Conservation (phyloP, 116 monocot genomes). For the Posidonia oceanica region DNA sequence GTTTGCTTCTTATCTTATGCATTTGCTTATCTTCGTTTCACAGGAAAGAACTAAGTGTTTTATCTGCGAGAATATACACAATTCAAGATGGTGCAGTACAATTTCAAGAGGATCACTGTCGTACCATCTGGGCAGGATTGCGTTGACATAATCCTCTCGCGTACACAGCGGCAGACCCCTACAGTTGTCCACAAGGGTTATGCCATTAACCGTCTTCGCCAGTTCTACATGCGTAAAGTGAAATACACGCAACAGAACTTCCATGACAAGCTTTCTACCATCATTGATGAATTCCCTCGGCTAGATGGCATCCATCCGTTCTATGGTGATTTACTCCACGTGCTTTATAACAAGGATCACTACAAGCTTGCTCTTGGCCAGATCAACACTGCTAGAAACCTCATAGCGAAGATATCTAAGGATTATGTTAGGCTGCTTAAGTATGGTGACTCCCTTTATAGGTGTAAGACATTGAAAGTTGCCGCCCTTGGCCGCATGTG, state of each 20-base stretch:
- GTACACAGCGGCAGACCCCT: slow-evolving; percentile 66
- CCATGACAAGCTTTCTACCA: slow-evolving; percentile 49
- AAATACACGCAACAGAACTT: slow-evolving; percentile 56
- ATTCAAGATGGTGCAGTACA: slow-evolving; percentile 60
- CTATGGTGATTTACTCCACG: slow-evolving; percentile 62
- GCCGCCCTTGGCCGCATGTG: slow-evolving; percentile 67
- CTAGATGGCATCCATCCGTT: slow-evolving; percentile 65
- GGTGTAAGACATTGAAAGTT: slow-evolving; percentile 65
- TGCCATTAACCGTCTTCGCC: slow-evolving; percentile 46
- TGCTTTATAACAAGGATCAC: slow-evolving; percentile 72
- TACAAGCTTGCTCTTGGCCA: slow-evolving; percentile 73
- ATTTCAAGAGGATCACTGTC: slow-evolving; percentile 69
- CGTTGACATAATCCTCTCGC: slow-evolving; percentile 58
- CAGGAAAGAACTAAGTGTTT: too few relatives aligned
- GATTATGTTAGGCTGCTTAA: slow-evolving; percentile 57
- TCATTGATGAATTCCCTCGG: slow-evolving; percentile 58
- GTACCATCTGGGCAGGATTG: slow-evolving; percentile 59
- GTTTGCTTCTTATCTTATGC: too few relatives aligned
- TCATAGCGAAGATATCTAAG: slow-evolving; percentile 46
- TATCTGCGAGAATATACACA: too few relatives aligned
- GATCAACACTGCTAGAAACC: slow-evolving; percentile 56
- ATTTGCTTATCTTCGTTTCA: too few relatives aligned
- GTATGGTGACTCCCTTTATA: slow-evolving; percentile 66
- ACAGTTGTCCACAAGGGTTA: slow-evolving; percentile 75
- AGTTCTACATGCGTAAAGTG: slow-evolving; percentile 68